A percentile compares a stretch with the other conserved stretches of the same genome.
These are phyloP conservation scores for Marsdenia floribunda DNA, from an alignment of 257 asterid genomes.

Conservation along the genomic window DNA sequence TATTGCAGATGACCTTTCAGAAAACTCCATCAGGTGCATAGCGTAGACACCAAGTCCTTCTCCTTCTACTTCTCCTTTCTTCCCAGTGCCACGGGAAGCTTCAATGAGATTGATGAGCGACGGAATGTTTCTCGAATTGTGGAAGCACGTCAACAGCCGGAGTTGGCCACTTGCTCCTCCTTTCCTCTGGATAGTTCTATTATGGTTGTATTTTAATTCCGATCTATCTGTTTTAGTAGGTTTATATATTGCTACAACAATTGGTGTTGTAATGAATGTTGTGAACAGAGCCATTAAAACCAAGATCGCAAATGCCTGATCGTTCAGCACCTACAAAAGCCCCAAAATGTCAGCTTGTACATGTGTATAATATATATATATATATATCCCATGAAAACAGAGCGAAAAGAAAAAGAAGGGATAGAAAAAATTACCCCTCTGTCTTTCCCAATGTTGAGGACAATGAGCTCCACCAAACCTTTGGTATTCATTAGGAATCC, in stretches of 20 bases:
- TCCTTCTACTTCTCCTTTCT: constrained; percentile 20
- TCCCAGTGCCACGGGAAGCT: constrained; percentile 41
- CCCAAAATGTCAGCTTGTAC: too few species aligned
- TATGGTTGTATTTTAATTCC: constrained; percentile 24
- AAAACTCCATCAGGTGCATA: constrained; percentile 51
- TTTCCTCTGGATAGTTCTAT: constrained; percentile 34
- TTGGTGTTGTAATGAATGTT: constrained; percentile 45
- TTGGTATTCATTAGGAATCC: constrained; percentile 58
- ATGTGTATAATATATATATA: too few species aligned
- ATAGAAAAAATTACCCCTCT: constrained; percentile 22
- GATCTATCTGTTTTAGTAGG: constrained; percentile 34
- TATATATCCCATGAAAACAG: too few species aligned
- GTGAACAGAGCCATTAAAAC: constrained; percentile 49
- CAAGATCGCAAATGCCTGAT: constrained; percentile 48
- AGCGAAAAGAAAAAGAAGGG: too few species aligned
- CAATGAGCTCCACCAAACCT: constrained; percentile 47
- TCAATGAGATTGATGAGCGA: constrained; percentile 48
- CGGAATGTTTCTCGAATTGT: constrained; percentile 30
- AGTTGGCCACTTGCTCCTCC: constrained; percentile 20
- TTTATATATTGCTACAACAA: constrained; percentile 38
- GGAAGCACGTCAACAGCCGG: constrained; percentile 32
- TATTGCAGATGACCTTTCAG: constrained; percentile 48
- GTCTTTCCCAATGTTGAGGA: constrained; percentile 49
- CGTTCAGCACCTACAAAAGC: constrained; percentile 41
- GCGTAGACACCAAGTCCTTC: constrained; percentile 38